Percentiles rank a stretch among this genome's conserved stretches.
Conservation (phyloP, 176 grass and related monocot genomes). For the Luzula sylvatica region DNA sequence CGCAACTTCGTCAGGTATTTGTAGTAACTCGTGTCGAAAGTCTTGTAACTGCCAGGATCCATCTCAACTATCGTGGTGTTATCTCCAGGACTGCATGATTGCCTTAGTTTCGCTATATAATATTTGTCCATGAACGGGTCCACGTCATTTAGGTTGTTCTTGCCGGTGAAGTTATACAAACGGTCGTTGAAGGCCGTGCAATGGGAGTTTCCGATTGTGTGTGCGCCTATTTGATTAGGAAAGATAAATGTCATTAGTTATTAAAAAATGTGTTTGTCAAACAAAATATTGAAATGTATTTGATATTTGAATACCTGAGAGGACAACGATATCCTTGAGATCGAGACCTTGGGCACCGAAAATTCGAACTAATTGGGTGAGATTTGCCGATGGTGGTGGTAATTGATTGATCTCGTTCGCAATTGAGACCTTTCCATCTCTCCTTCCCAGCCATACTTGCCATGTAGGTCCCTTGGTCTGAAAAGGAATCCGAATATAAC, state of each 20-base stretch:
- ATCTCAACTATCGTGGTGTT: too few relatives aligned
- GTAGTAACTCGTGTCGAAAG: too few relatives aligned
- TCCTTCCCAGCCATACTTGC: constrained; percentile 53
- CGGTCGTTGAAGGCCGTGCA: constrained; percentile 50
- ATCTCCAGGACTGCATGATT: too few relatives aligned
- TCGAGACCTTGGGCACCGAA: too few relatives aligned
- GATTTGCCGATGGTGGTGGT: constrained; percentile 39
- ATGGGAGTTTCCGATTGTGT: constrained; percentile 72
- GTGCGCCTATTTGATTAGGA: constrained; percentile 23
- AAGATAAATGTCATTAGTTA: background rate
- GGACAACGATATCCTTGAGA: constrained; percentile 85
- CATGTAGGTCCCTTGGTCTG: constrained; percentile 70
- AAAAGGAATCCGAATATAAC: background rate
- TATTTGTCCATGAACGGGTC: too few relatives aligned
- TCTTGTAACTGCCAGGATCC: too few relatives aligned
- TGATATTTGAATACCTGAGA: constrained; percentile 38
- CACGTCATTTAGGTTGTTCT: too few relatives aligned
- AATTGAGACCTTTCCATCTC: constrained; percentile 48
- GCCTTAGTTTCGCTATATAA: constrained; percentile 34
- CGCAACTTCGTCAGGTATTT: constrained; percentile 42
- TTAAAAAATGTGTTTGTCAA: background rate
- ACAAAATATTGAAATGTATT: background rate
- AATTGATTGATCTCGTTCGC: constrained; percentile 40
- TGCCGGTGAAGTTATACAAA: too few relatives aligned
- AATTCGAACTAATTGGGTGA: constrained; percentile 38